Percentiles rank a stretch among this genome's conserved stretches.
Evolutionary conservation across 345 rosid species (phyloP).

Genomic region (Gossypioides kirkii): DNA sequence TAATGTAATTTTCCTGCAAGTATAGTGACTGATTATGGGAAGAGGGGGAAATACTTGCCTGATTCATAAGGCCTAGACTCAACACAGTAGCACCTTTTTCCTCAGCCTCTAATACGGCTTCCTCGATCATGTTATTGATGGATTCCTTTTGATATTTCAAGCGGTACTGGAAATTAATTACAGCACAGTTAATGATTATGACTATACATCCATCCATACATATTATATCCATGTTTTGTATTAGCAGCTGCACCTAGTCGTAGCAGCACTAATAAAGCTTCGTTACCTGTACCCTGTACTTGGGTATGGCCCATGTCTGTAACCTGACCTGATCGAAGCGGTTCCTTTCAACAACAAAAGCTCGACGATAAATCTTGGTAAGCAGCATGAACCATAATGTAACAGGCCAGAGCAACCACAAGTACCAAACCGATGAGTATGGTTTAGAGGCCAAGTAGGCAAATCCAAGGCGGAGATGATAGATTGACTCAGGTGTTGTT

Average conservation of each 20-base stretch:
- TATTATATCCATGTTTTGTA: background rate
- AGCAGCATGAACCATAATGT: slow-evolving; percentile 30
- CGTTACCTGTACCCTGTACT: slow-evolving; percentile 53
- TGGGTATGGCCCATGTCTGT: slow-evolving; percentile 75
- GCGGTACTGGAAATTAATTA: slow-evolving; percentile 37
- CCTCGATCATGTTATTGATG: slow-evolving; percentile 50
- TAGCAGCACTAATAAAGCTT: background rate
- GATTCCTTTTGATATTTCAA: slow-evolving; percentile 29
- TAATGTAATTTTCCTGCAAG: background rate
- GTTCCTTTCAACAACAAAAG: slow-evolving; percentile 48
- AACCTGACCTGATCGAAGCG: slow-evolving; percentile 36
- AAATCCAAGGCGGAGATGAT: slow-evolving; percentile 48
- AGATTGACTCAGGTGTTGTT: slow-evolving; percentile 49
- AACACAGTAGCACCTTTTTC: slow-evolving; percentile 49
- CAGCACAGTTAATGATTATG: background rate
- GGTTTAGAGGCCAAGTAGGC: slow-evolving; percentile 54
- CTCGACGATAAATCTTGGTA: slow-evolving; percentile 32
- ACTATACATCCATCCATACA: background rate
- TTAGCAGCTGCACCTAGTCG: background rate
- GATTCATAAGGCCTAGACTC: slow-evolving; percentile 60
- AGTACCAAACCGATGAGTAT: slow-evolving; percentile 26
- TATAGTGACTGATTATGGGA: background rate
- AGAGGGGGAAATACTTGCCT: slow-evolving; percentile 29
- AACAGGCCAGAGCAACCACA: slow-evolving; percentile 37
- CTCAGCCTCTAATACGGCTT: slow-evolving; percentile 53